These are phyloP conservation scores for Paracoccidioides lutzii DNA, from an alignment of 2,329 filamentous ascomycete genomes.

Conservation along the genomic window DNA sequence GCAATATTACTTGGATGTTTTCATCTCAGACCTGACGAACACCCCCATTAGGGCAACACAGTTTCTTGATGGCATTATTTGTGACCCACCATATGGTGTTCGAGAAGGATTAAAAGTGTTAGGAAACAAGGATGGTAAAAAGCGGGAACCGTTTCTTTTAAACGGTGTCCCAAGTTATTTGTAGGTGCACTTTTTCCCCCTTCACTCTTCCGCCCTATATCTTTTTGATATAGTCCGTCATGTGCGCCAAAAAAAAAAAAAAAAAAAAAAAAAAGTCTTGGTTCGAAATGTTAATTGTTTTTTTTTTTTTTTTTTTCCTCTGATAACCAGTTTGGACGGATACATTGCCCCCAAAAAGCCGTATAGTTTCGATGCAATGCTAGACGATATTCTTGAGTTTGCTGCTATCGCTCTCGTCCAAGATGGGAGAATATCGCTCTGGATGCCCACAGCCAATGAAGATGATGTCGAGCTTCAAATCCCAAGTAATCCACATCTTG, in stretches of 20 bases:
- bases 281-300: background rate
- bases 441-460: slow-evolving; percentile 89
- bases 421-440: slow-evolving; percentile 72
- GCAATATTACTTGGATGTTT: slow-evolving; percentile 57
- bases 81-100: slow-evolving; percentile 92
- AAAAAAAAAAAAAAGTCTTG: background rate
- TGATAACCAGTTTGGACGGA: slow-evolving; percentile 39
- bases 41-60: slow-evolving; percentile 51
- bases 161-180: slow-evolving; percentile 58
- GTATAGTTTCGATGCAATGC: slow-evolving; percentile 82
- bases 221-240: background rate
- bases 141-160: slow-evolving; percentile 44
- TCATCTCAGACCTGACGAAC: slow-evolving; percentile 79
- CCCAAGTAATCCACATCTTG: slow-evolving; percentile 62
- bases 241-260: background rate
- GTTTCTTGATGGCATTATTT: slow-evolving; percentile 83
- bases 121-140: slow-evolving; percentile 52
- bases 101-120: slow-evolving; percentile 83
- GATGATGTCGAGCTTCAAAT: slow-evolving; percentile 63
- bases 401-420: slow-evolving; percentile 64
- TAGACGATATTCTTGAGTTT: slow-evolving; percentile 80
- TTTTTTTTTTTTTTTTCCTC: background rate
- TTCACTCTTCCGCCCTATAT: background rate
- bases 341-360: slow-evolving; percentile 83
- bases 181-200: slow-evolving; percentile 32